Base-by-base conservation (phyloP, 331 rosid species). In the Pyrus hybrid region DNA sequence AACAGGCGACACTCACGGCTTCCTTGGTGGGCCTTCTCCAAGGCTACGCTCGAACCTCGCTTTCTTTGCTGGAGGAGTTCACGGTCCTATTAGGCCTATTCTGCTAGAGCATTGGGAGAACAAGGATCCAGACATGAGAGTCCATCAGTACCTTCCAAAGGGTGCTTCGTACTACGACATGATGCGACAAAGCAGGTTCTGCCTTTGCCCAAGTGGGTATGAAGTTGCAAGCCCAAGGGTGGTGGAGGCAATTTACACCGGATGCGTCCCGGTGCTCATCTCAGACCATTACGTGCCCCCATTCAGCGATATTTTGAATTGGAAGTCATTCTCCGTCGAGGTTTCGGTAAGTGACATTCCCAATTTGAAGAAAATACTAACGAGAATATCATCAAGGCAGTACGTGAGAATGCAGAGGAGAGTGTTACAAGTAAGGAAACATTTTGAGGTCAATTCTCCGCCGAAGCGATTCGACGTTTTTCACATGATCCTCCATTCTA, bases 201-300 rank as follows among this genome's bases (percentile, higher is more conserved):
- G 97, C 26, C 87, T 95, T 47, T 95, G 99, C 80, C 99, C 99
- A 0, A 95, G 99, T 64, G 97, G 99, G 14, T 90, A 90, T 29
- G 99, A 95, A 80, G 99, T 95, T 4, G 99, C 99, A 1, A 95
- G 99, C 69, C 99, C 99, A 0, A 84, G 99, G 72, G 82, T 95
- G 0, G 99, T 92, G 1, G 99, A 95, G 71, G 99, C 99, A 22
- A 95, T 92, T 11, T 95, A 95, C 88, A 87, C 97, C 0, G 97
- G 97, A 0, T 95, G 99, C 22, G 91, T 95, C 1, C 99, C 99
- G 0, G 97, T 95, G 56, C 86, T 95, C 0, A 88, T 95, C 49
- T 92, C 99, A 10, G 93, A 95, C 18, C 86, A 90, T 58, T 92
- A 95, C 56, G 88, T 92, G 2, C 93, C 93, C 17, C 99, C 99